Evolutionary conservation across 495 filamentous ascomycete species (phyloP), one percentile per base, ranked within the genome.

Genomic region (Talaromyces proteolyticus): DNA sequence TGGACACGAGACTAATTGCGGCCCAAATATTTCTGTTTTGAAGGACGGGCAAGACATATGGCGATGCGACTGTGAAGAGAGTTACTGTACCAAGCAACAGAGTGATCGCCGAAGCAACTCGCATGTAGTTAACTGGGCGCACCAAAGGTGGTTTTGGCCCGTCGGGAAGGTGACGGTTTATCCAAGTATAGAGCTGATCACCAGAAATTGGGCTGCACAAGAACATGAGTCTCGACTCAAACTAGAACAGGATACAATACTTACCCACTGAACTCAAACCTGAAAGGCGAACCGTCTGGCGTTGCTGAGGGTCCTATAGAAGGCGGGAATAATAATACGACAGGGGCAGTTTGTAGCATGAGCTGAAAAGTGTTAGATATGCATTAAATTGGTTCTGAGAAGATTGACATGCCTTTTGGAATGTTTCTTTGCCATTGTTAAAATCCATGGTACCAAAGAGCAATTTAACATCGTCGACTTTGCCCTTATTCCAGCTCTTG

Each of bases 1-100:
- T 89, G 6, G 82, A 78, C 56, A 99, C 88, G 45, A 99, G 71
- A 62, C 87, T 92, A 55, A 95, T 62, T 22, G 87, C 91, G 25
- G 93, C 91, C 94, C 93, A 99, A 22, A 96, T 68, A 51, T 93
- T 96, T 47, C 91, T 81, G 66, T 88, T 96, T 61, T 89, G 88
- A 29, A 97, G 70, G 48, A 96, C 63, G 22, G 94, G 93, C n/a
- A 93, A 63, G 4, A 96, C 53, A 58, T 90, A 90, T 7, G 90
- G 88, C 61, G 82, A 88, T n/a, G 85, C 80, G 25, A 92, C 84
- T 49, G 81, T 85, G 46, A 86, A 57, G 51, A 85, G 73, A 2
- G 87, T 88, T 10, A 87, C 52, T 21, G 76, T 60, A 29, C 87
- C 88, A 19, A 95, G 72, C 7, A 85, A 39, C 17, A 82, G 72